Evolutionary conservation across 768 basidiomycete species (phyloP), one percentile per base, ranked within the genome.

Genomic region (Auricularia sp.): DNA sequence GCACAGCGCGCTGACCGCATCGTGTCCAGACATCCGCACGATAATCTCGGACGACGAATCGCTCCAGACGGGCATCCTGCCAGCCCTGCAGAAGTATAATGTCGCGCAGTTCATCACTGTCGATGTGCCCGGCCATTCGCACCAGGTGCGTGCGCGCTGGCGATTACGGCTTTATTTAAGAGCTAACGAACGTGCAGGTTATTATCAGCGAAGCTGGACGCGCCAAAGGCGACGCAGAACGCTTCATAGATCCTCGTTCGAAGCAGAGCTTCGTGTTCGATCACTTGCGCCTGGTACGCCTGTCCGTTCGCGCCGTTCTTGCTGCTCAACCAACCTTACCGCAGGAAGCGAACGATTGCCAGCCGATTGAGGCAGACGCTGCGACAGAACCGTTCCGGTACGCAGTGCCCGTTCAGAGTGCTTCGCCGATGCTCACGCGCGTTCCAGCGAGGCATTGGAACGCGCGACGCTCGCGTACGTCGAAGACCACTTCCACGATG

Each of bases 21-120:
- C 65, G 51, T 67, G 67, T 68, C 67, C 71, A 95, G 96, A 98
- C 78, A 85, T 98, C 63, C 90, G 94, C 70, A 86, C 82, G 73
- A 91, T 98, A 73, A 87, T 98, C 71, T 83, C 84, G 54, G 88
- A 95, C 76, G 94, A 98, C 73, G 86, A 87, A 18, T 78, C 82
- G n/a, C 83, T 98, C 56, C 87, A 94, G 71, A 79, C 81, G 10
- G 88, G 89, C 54, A 82, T 96, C 62, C 79, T 86, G 0, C 90
- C 92, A 2, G 89, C 90, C 1, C 75, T 98, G 64, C 79, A 83
- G 62, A 82, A 90, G 66, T 98, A 98, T 76, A 96, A 98, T 71
- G 78, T 91, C 64, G 84, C 85, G 44, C 96, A 99, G 73, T 90
- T 94, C 73, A 89, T 87, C 35, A 85, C 89, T 29, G 90, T 91